Percentiles rank a stretch among this genome's conserved stretches.
Evolutionary conservation across 1,139 yeast genomes (phyloP).

Genomic region (Geotrichum australiense): DNA sequence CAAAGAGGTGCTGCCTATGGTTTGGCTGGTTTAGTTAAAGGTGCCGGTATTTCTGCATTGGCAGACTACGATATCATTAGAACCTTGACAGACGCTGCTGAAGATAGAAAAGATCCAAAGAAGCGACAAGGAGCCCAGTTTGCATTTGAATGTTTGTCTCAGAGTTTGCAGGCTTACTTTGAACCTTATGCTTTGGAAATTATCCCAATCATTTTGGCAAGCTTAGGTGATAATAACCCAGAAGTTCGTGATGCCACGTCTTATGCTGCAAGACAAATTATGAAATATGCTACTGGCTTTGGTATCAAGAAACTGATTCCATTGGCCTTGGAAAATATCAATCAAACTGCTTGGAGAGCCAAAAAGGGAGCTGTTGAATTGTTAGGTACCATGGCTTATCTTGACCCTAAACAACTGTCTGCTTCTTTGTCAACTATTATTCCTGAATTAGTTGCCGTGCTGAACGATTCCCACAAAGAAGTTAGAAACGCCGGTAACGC

Average conservation of each 20-base stretch:
- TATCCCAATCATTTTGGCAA: constrained; percentile 69
- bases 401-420: constrained; percentile 91
- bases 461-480: constrained; percentile 93
- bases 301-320: constrained; percentile 93
- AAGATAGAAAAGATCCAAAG: constrained; percentile 68
- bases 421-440: constrained; percentile 82
- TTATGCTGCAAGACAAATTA: constrained; percentile 76
- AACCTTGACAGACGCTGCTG: constrained; percentile 74
- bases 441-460: constrained; percentile 92
- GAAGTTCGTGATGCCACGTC: constrained; percentile 90
- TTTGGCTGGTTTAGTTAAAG: constrained; percentile 85
- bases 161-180: constrained; percentile 63
- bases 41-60: constrained; percentile 74
- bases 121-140: constrained; percentile 86
- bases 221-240: constrained; percentile 74
- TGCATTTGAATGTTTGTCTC: constrained; percentile 79
- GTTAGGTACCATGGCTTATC: constrained; percentile 94
- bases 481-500: constrained; percentile 93
- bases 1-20: constrained; percentile 97
- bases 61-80: constrained; percentile 73
- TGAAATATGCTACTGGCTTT: constrained; percentile 85
- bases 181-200: constrained; percentile 93
- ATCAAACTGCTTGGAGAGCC: constrained; percentile 92
- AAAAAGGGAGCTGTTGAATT: constrained; percentile 95
- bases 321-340: constrained; percentile 74